Evolutionary conservation across 768 basidiomycete genomes (phyloP).

Genomic region (Lactarius hatsudake): DNA sequence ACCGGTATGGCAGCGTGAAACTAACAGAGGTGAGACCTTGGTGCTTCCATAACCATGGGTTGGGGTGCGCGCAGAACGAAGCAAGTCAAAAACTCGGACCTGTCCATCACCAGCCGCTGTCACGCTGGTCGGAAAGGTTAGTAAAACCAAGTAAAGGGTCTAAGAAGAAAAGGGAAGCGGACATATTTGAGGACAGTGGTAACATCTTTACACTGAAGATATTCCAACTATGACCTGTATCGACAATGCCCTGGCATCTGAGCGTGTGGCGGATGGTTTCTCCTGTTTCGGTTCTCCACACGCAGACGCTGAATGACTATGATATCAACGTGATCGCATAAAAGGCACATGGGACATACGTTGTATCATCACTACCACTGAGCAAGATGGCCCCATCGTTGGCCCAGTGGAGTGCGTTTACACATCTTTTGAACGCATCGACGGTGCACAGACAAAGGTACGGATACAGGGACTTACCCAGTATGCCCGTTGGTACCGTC

Average conservation of each 20-base stretch:
- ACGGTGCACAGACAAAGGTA: background rate
- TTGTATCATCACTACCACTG: constrained; percentile 72
- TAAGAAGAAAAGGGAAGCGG: constrained; percentile 31
- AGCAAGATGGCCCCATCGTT: constrained; percentile 61
- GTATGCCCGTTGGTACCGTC: constrained; percentile 56
- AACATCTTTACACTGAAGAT: constrained; percentile 85
- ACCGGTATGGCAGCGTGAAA: constrained; percentile 66
- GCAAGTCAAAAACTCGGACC: constrained; percentile 74
- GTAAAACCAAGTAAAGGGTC: constrained; percentile 16
- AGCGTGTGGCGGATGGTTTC: constrained; percentile 54
- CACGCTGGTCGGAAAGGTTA: constrained; percentile 41
- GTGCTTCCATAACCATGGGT: background rate
- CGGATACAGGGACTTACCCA: constrained; percentile 44
- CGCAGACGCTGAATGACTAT: constrained; percentile 50
- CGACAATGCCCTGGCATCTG: constrained; percentile 61
- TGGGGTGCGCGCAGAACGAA: background rate
- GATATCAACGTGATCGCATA: background rate
- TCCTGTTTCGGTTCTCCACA: constrained; percentile 68
- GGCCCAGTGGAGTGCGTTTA: constrained; percentile 77
- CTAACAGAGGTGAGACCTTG: constrained; percentile 33
- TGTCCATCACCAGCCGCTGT: constrained; percentile 75
- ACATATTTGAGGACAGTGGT: constrained; percentile 77
- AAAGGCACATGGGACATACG: constrained; percentile 38
- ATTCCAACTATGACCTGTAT: constrained; percentile 78
- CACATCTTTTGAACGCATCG: constrained; percentile 47